Evolutionary conservation across 495 filamentous ascomycete genomes (phyloP), one percentile per base, ranked within the genome.

Genomic region (Annulohypoxylon stygium): DNA sequence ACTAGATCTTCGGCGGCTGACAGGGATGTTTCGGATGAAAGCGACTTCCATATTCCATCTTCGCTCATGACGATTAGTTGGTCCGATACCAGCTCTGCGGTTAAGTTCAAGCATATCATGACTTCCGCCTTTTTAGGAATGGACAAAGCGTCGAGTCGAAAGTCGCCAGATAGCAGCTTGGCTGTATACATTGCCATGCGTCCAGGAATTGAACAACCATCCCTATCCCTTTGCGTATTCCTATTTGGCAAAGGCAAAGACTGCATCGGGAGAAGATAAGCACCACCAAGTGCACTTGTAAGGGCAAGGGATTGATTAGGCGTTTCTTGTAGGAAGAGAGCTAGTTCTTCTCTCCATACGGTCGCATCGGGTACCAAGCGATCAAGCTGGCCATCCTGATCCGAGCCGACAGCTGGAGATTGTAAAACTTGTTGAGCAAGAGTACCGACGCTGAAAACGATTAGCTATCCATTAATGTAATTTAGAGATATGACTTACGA

Each of bases 161-260:
- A 69, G 0, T 75, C 76, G 9, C 77, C 73, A 0, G 74, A 78
- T 12, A 95, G 67, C 11, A 94, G 74, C 57, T 83, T 85, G 12
- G 85, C 81, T 0, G 87, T 86, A 79, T 92, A 97, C 48, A 88
- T 79, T 16, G 90, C 88, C 82, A 97, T 90, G 57, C 96, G 85
- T 34, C 95, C 87, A 16, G 93, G 88, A 61, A 87, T 83, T 1
- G 93, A 94, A 20, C 88, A 88, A 1, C 92, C 93, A 58, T 85
- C 84, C 2, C 82, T 81, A 80, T 98, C 94, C 45, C 90, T 81
- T 72, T 68, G 78, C 61, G 65, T 74, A 33, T 62, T 78, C 45
- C 58, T 83, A 33, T 45, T 67, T 55, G 20, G 0, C 20, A 23
- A 23, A 23, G 20, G 20, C 20, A 45, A 51, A 1, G 71, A 45